These are phyloP conservation scores for Stenogyne calaminthoides DNA, from an alignment of 305 asterid genomes.

Conservation along the genomic window DNA sequence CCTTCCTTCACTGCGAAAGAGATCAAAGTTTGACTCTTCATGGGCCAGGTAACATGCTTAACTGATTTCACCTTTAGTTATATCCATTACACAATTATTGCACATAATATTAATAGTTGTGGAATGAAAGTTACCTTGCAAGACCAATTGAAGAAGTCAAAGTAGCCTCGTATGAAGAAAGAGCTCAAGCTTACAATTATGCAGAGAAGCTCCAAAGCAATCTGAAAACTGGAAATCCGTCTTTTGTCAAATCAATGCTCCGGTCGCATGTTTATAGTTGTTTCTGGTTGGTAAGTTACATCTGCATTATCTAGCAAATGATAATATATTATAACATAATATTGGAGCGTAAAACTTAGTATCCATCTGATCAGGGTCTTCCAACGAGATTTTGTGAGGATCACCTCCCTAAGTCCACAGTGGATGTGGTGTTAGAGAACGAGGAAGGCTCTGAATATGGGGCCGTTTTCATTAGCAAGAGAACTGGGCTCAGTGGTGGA, in stretches of 20 bases:
- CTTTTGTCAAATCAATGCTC: constrained; percentile 42
- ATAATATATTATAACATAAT: too few relatives aligned
- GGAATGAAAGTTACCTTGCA: constrained; percentile 64
- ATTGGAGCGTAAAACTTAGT: too few relatives aligned
- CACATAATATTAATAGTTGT: constrained; percentile 17
- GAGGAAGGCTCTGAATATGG: too few relatives aligned
- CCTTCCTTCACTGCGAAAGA: constrained; percentile 49
- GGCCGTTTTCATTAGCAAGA: too few relatives aligned
- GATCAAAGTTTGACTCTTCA: constrained; percentile 54
- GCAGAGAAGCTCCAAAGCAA: constrained; percentile 71
- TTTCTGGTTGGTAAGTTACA: constrained; percentile 83
- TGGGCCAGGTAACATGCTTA: constrained; percentile 59
- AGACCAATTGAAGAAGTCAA: constrained; percentile 79
- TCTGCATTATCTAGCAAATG: not conserved
- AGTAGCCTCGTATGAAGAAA: constrained; percentile 56
- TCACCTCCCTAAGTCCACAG: too few relatives aligned
- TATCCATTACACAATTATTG: not conserved
- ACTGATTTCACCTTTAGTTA: not conserved
- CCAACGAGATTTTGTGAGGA: too few relatives aligned
- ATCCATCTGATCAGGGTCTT: too few relatives aligned
- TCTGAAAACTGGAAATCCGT: constrained; percentile 55
- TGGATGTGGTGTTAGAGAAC: too few relatives aligned
- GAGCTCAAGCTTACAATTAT: constrained; percentile 45
- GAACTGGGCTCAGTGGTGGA: constrained; percentile 90
- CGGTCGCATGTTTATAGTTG: constrained; percentile 86